Base-by-base conservation (phyloP, 2,329 filamentous ascomycete genomes). In the Cercospora brassicicola region DNA sequence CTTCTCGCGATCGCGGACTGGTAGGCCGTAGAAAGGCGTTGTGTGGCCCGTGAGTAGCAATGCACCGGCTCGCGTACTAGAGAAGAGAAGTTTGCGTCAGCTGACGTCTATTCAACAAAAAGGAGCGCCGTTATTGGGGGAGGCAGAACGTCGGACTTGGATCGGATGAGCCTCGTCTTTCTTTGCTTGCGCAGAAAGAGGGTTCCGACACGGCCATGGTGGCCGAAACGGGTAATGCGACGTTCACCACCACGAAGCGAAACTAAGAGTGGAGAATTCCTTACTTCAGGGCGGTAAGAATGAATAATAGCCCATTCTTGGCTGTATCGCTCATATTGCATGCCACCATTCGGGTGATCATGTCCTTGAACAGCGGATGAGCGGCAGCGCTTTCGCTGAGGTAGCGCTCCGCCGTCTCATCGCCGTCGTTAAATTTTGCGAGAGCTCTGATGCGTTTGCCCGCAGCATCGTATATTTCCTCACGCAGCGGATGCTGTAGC, bases 1-100 rank as follows among this genome's bases (percentile, higher is more conserved):
- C 31, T 83, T 80, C 75, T 91, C 85, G 42, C 90, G 87, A 18
- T 87, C 80, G 36, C 84, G 78, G 20, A 88, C 72, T 0, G 90
- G 85, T 71, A 91, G 90, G 62, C 86, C 80, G 63, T 87, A 83
- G 56, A 92, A 78, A 1, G 89, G 87, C 0, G 84, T 86, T 71
- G 85, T 83, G 76, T 88, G 86, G n/a, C 90, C 90, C 0, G 91
- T 93, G 57, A 92, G 81, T 5, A 91, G 77, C 18, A 91, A 79
- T 28, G 88, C 87, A 28, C 90, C 90, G 3, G 85, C 77, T 36
- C 87, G 85, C 23, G 88, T 89, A 68, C 88, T 91, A 64, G 53
- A 60, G 15, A 23, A 64, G 45, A 59, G 51, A 18, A 59, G 31
- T 39, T 15, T 62, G 57, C 36, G 67, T 72, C 69, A 72, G 71